Base-by-base conservation (phyloP, 306 rosid species). In the Purshia tridentata region DNA sequence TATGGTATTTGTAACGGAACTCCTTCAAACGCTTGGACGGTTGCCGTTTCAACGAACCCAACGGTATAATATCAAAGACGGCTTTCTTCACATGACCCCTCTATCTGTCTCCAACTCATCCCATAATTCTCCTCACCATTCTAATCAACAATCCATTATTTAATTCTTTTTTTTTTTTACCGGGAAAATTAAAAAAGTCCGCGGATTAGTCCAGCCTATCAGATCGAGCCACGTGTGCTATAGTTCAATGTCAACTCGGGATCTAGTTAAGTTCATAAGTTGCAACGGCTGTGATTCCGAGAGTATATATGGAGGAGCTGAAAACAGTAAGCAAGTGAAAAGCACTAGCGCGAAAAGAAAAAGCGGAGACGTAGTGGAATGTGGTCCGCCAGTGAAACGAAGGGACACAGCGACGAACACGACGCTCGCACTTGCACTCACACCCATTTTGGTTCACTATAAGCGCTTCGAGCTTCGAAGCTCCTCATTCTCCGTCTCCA, bases 341-440 rank as follows among this genome's bases (percentile, higher is more conserved):
- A 59, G 55, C 12, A 9, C 9, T 3, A 9, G 20, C 19, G 6
- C n/a, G 46, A 54, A 6, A 56, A 70, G 69, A 50, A 72, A 45
- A 66, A 55, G 51, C 16, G 70, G 75, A 23, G 74, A 75, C 86
- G 88, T 84, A 72, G 88, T 37, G 78, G 56, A 78, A 68, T 84
- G 64, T 81, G 79, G 88, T 78, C 88, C 88, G 83, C 81, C 64
- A 46, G 74, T 72, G 69, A 54, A 83, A 89, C 80, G 89, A 91
- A 77, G 96, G 91, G 96, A 80, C 80, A 53, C 15, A 73, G 82
- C 76, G 74, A 12, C 79, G 88, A 78, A 89, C 97, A 82, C 96
- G 96, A 80, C 69, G 81, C 70, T n/a, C 1, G 35, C 56, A 2
- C 74, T 67, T 66, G 59, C 23, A 37, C 57, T 35, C 69, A 42